Evolutionary conservation across 768 basidiomycete genomes (phyloP).

Genomic region (Agrocybe pediades): DNA sequence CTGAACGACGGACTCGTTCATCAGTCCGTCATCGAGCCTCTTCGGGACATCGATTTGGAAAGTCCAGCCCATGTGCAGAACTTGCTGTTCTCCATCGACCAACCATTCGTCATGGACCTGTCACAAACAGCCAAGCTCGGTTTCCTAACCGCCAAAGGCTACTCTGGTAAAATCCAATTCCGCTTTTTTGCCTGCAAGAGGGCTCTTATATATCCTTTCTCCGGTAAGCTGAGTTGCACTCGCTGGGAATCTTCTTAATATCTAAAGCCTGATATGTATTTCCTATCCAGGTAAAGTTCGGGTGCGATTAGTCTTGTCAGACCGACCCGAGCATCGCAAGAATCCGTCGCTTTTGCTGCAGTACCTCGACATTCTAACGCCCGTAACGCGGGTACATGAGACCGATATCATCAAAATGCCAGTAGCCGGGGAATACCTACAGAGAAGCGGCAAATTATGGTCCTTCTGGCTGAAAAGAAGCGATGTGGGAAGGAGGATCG

Average conservation of each 20-base stretch:
- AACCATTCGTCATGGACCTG: not conserved
- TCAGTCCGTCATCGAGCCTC: too few relatives aligned
- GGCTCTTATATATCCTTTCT: not conserved
- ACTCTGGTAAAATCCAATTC: not conserved
- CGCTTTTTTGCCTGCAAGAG: not conserved
- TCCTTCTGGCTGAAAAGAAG: too few relatives aligned
- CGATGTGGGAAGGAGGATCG: too few relatives aligned
- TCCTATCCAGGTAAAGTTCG: not conserved
- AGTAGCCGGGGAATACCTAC: not conserved
- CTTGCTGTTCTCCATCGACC: not conserved
- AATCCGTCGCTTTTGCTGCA: not conserved
- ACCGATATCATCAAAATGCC: not conserved
- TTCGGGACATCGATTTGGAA: too few relatives aligned
- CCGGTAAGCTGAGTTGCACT: not conserved
- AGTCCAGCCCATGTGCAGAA: too few relatives aligned
- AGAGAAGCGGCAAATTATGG: too few relatives aligned
- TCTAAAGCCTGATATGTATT: too few relatives aligned
- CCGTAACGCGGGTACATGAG: not conserved
- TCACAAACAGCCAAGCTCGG: not conserved
- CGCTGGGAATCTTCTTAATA: too few relatives aligned
- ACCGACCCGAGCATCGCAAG: not conserved
- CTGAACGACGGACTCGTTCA: too few relatives aligned
- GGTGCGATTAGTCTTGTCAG: not conserved
- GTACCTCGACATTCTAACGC: not conserved
- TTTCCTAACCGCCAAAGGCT: not conserved